Evolutionary conservation across 2,329 filamentous ascomycete species (phyloP).

Genomic region (Penicillium frequentans): DNA sequence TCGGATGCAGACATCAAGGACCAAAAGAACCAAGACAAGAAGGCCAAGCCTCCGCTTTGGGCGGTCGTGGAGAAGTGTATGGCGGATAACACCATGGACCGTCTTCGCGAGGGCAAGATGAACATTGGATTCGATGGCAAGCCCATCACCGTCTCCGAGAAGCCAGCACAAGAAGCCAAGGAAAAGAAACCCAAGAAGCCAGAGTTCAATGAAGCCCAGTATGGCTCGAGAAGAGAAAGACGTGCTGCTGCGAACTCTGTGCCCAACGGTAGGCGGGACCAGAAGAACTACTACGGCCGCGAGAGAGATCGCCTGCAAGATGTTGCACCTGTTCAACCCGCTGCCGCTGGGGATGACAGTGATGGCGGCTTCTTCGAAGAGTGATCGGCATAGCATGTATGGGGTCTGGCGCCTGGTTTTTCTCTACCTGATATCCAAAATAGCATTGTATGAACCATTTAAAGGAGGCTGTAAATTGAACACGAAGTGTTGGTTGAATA

Average conservation of each 20-base stretch:
- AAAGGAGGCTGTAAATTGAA: no score
- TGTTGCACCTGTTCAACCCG: neutral
- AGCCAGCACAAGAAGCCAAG: neutral
- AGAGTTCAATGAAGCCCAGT: neutral
- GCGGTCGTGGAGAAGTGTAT: constrained; percentile 46
- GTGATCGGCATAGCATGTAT: neutral
- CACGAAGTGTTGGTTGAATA: no score
- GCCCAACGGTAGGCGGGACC: constrained; percentile 6
- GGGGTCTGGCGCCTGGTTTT: neutral
- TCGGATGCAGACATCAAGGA: constrained; percentile 18
- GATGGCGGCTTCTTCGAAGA: constrained; percentile 21
- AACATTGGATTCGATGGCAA: constrained; percentile 23
- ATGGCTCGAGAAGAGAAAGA: constrained; percentile 2
- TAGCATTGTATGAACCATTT: constrained; percentile 12
- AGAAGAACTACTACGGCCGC: constrained; percentile 7
- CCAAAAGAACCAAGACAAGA: constrained; percentile 13
- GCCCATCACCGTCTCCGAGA: constrained; percentile 2
- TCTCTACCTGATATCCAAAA: constrained; percentile 15
- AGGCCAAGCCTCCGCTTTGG: constrained; percentile 45
- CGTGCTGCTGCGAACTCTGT: neutral
- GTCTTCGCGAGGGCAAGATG: constrained; percentile 43
- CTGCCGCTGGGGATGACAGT: constrained; percentile 13
- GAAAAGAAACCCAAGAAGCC: constrained; percentile 3
- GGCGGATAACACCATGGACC: constrained; percentile 43
- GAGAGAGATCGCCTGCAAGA: constrained; percentile 11